Conservation (phyloP, 345 rosid genomes). For the Ricinus communis region DNA sequence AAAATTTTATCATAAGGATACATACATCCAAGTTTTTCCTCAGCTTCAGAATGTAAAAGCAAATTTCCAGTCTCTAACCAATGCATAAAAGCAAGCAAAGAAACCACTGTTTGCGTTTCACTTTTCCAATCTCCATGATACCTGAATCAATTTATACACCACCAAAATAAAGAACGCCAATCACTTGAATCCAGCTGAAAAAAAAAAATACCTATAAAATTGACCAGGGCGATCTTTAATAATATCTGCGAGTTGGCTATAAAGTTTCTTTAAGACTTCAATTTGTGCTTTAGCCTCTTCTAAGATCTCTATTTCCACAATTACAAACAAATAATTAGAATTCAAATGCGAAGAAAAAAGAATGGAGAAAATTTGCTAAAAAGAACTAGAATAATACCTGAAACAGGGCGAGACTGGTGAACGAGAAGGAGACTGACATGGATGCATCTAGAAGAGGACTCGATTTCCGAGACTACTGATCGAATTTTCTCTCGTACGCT, state of each 20-base stretch:
- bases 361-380: no score
- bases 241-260: conserved; percentile 55
- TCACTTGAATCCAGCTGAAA: neutral
- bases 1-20: neutral
- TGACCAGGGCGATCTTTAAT: conserved; percentile 64
- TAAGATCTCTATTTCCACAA: conserved; percentile 52
- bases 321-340: neutral
- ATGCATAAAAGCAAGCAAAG: conserved; percentile 80
- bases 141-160: conserved; percentile 39
- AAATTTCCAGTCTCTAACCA: conserved; percentile 88
- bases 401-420: conserved; percentile 81
- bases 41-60: conserved; percentile 69
- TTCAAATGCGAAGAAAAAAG: no score
- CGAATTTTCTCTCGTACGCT: conserved; percentile 73
- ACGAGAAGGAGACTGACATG: conserved; percentile 77
- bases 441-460: conserved; percentile 66
- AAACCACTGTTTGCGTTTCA: conserved; percentile 87
- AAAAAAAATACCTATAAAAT: conserved; percentile 57
- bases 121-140: conserved; percentile 96
- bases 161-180: neutral
- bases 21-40: conserved; percentile 84
- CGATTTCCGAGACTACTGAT: conserved; percentile 67
- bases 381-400: conserved; percentile 48
- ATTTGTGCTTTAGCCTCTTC: conserved; percentile 65
- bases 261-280: conserved; percentile 53